Conservation (phyloP, 2,329 filamentous ascomycete genomes). For the Epichloe amarillans region DNA sequence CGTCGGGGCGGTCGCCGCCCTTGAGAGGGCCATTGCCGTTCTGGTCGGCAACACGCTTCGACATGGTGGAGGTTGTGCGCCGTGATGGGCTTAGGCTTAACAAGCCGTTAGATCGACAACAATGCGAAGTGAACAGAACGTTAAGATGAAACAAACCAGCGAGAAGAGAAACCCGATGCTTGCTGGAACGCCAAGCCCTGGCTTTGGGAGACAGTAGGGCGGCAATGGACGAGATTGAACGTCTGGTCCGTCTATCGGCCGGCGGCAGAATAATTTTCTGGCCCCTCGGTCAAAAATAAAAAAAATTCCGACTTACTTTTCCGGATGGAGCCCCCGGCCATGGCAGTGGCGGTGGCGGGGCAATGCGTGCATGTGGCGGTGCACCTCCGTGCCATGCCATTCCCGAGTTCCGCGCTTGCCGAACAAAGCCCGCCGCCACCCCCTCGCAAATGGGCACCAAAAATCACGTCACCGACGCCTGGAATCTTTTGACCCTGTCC, state of each 20-base stretch:
- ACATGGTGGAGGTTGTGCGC: slow-evolving; percentile 28
- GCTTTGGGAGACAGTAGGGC: neutral
- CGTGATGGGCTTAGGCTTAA: neutral
- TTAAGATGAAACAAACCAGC: neutral
- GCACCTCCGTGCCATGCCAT: too few species aligned
- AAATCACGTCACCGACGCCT: slow-evolving; percentile 5
- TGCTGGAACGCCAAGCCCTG: too few species aligned
- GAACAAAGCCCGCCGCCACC: too few species aligned
- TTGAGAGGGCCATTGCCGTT: slow-evolving; percentile 40
- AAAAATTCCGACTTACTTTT: slow-evolving; percentile 1
- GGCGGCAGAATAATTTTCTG: slow-evolving; percentile 4
- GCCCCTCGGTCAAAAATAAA: neutral
- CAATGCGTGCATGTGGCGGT: neutral
- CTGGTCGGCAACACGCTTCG: slow-evolving; percentile 41
- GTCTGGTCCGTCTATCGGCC: neutral
- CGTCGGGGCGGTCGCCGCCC: slow-evolving; percentile 46
- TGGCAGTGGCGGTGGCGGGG: neutral
- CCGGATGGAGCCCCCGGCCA: neutral
- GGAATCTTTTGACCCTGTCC: too few species aligned
- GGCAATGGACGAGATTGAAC: neutral
- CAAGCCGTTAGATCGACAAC: neutral
- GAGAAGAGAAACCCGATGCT: too few species aligned
- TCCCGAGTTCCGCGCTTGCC: too few species aligned
- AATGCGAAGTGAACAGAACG: neutral
- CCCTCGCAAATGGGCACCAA: neutral